A percentile compares a stretch with the other conserved stretches of the same genome.
Conservation (phyloP, 2,329 filamentous ascomycete genomes). For the Plenodomus biglobosus region DNA sequence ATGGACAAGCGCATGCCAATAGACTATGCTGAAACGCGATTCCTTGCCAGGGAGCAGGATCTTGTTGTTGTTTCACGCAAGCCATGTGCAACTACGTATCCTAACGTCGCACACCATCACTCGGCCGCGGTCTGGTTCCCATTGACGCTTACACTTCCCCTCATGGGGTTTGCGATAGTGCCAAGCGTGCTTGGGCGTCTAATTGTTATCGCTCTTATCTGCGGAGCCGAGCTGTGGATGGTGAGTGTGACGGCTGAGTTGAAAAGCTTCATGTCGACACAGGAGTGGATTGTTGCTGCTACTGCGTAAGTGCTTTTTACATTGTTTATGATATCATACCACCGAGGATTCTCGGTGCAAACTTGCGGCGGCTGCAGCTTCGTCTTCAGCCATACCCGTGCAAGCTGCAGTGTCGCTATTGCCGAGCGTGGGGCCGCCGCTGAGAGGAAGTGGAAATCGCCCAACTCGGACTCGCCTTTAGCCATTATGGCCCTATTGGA, state of each 20-base stretch:
- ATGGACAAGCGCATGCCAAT: conserved; percentile 59
- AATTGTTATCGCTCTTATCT: conserved; percentile 44
- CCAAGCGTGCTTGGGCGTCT: conserved; percentile 46
- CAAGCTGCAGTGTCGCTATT: too few species aligned
- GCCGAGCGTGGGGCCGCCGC: not conserved
- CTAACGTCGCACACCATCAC: conserved; percentile 21
- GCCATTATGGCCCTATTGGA: conserved; percentile 11
- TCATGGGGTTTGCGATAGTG: conserved; percentile 48
- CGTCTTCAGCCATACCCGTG: too few species aligned
- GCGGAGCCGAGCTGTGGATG: conserved; percentile 39
- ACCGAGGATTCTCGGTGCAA: not conserved
- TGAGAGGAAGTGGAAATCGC: not conserved
- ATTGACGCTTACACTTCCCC: conserved; percentile 44
- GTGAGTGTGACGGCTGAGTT: conserved; percentile 40
- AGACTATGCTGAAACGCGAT: conserved; percentile 60
- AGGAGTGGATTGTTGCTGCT: conserved; percentile 45
- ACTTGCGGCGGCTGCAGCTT: not conserved
- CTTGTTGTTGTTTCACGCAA: conserved; percentile 49
- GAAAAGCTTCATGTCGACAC: conserved; percentile 36
- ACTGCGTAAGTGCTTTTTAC: conserved; percentile 43
- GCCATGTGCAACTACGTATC: conserved; percentile 16
- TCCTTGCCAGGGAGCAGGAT: conserved; percentile 59
- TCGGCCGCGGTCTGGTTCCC: conserved; percentile 40
- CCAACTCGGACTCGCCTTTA: not conserved
- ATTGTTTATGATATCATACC: not conserved